Evolutionary conservation across 305 asterid genomes (phyloP), one percentile per base, ranked within the genome.

Genomic region (Caryopteris hybrid): DNA sequence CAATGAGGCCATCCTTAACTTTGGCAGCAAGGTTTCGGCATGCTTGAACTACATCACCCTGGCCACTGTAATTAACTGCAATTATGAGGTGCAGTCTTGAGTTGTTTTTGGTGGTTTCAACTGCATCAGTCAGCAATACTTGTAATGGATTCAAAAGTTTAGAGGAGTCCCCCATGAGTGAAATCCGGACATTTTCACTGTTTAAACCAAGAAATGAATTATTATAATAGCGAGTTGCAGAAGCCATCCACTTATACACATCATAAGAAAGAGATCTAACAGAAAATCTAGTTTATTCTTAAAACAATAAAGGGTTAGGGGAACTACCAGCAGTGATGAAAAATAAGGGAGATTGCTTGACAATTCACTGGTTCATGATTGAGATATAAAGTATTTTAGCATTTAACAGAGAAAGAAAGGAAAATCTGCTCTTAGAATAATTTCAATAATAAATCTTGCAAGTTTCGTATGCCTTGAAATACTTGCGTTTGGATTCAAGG

Each of bases 51-150:
- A 85, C 62, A 66, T 89, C 96, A 16, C 69, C 48, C 59, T 69
- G 76, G 25, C 91, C 95, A 39, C 86, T 81, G 42, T 88, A 88
- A 63, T 84, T 84, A 20, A 88, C 45, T 27, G 93, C 91, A 45
- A 84, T 33, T 7, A 88, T 39, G 54, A 88, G 78, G 39, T 83
- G 93, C 73, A 81, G 88, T 25, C 75, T 41, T 0, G 84, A 66
- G 68, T 88, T 88, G 50, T 69, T 74, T 52, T 46, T 25, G 0
- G 91, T 83, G 4, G 79, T 53, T 65, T 65, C 72, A 47, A 60
- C 66, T 1, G 84, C 86, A 9, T 79, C 16, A 60, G 51, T 50
- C 61, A 83, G 57, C 64, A 74, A 25, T 55, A 48, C 66, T 70
- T 70, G 75, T 36, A 86, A 59, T 1, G 74, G 43, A 66, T 74